Conservation (phyloP, 2,329 filamentous ascomycete genomes). For the Fusarium metavorans region DNA sequence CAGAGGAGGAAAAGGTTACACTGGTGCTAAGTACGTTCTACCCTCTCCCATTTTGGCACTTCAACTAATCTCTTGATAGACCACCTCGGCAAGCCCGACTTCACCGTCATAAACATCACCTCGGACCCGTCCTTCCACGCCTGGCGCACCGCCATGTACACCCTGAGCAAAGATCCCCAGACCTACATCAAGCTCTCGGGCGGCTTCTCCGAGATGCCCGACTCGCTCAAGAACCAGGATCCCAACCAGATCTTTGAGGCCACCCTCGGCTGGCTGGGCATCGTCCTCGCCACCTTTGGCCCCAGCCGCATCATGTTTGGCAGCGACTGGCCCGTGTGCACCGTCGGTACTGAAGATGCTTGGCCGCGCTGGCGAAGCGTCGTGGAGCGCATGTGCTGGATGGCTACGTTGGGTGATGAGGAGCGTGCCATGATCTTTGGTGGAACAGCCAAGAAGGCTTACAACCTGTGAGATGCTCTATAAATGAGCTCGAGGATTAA, state of each 20-base stretch:
- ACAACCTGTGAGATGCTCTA: conserved; percentile 59
- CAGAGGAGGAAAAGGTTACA: conserved; percentile 69
- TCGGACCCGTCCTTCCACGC: conserved; percentile 70
- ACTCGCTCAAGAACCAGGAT: conserved; percentile 60
- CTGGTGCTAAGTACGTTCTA: conserved; percentile 77
- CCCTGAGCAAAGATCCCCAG: conserved; percentile 71
- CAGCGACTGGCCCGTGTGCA: conserved; percentile 94
- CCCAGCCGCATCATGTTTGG: conserved; percentile 85
- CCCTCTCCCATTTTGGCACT: neutral
- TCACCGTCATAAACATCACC: conserved; percentile 70
- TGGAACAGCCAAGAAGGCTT: conserved; percentile 78
- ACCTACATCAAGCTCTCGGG: conserved; percentile 96
- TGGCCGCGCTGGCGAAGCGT: conserved; percentile 83
- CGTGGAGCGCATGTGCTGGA: conserved; percentile 75
- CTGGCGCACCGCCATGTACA: conserved; percentile 77
- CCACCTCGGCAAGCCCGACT: conserved; percentile 90
- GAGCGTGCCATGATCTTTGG: conserved; percentile 78
- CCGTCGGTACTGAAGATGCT: conserved; percentile 68
- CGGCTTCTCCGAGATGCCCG: conserved; percentile 81
- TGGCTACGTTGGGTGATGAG: conserved; percentile 70
- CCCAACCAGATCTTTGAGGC: conserved; percentile 70
- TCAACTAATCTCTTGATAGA: conserved; percentile 63
- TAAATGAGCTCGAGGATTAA: neutral
- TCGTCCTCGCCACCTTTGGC: conserved; percentile 79
- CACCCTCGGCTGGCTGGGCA: conserved; percentile 77